Evolutionary conservation across 2,329 filamentous ascomycete species (phyloP).

Genomic region (Pestalotiopsis sp.): DNA sequence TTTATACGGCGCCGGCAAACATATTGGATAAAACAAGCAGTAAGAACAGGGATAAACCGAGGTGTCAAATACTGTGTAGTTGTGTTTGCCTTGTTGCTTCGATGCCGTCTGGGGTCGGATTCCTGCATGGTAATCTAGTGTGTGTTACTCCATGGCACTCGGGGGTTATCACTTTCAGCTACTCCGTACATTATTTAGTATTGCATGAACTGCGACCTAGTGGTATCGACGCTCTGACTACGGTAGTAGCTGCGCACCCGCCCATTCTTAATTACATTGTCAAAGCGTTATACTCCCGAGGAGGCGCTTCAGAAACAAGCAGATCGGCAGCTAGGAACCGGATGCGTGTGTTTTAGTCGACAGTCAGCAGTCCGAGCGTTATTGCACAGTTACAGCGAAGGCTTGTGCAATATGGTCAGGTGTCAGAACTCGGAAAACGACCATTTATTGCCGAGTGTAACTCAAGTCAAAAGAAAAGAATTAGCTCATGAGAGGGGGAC

Average conservation of each 20-base stretch:
- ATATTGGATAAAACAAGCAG: background rate
- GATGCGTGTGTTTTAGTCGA: background rate
- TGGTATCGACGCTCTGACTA: background rate
- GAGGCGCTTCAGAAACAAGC: background rate
- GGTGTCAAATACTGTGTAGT: background rate
- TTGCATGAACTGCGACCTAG: background rate
- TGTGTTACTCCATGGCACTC: background rate
- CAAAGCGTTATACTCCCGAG: background rate
- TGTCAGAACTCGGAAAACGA: background rate
- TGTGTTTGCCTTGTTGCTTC: background rate
- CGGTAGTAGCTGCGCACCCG: background rate
- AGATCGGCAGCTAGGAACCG: slow-evolving; percentile 2
- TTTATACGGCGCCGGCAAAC: background rate
- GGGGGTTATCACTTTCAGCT: background rate
- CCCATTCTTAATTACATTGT: background rate
- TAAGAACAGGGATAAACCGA: background rate
- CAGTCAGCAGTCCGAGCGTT: background rate
- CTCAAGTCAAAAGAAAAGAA: background rate
- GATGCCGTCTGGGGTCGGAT: background rate
- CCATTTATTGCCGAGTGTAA: background rate
- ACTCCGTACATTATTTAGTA: background rate
- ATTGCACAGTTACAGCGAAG: background rate
- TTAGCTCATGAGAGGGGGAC: background rate
- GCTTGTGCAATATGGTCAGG: background rate
- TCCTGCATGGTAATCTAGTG: background rate